These are phyloP conservation scores for Candida fluviatilis DNA, from an alignment of 805 yeast species.

Conservation along the genomic window DNA sequence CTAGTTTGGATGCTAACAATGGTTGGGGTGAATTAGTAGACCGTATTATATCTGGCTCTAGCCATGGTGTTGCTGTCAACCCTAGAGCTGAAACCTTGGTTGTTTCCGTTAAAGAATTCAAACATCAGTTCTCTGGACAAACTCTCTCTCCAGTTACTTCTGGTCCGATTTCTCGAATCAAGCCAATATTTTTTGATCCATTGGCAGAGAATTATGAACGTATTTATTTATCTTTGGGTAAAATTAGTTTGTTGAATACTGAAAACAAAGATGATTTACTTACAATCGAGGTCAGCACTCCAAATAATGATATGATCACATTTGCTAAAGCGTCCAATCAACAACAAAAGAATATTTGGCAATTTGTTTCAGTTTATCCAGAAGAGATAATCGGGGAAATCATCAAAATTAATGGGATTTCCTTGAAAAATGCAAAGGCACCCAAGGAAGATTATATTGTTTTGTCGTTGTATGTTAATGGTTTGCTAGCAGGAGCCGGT, in stretches of 20 bases:
- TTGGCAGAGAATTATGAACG: slow-evolving; percentile 57
- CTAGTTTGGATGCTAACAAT: slow-evolving; percentile 24
- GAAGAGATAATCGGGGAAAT: slow-evolving; percentile 72
- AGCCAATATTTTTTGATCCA: slow-evolving; percentile 63
- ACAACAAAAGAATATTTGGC: slow-evolving; percentile 50
- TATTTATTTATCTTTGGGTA: slow-evolving; percentile 57
- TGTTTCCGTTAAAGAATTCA: slow-evolving; percentile 71
- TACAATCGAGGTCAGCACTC: slow-evolving; percentile 51
- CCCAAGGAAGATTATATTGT: slow-evolving; percentile 51
- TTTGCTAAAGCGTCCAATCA: slow-evolving; percentile 73
- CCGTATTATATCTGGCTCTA: slow-evolving; percentile 71
- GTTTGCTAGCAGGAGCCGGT: slow-evolving; percentile 57
- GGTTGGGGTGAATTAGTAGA: slow-evolving; percentile 92
- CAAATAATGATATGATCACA: slow-evolving; percentile 44
- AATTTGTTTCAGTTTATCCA: slow-evolving; percentile 66
- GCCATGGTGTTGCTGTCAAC: slow-evolving; percentile 72
- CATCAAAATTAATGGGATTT: slow-evolving; percentile 59
- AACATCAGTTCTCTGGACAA: slow-evolving; percentile 34
- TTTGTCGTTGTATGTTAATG: slow-evolving; percentile 59
- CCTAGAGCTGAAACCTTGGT: slow-evolving; percentile 73
- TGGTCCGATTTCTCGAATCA: slow-evolving; percentile 59
- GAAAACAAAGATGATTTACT: slow-evolving; percentile 38
- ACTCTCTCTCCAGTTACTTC: slow-evolving; percentile 9
- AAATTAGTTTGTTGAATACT: slow-evolving; percentile 28
- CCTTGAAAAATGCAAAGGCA: slow-evolving; percentile 28